Conservation (phyloP, 257 asterid genomes). For the Anisodus tanguticus region DNA sequence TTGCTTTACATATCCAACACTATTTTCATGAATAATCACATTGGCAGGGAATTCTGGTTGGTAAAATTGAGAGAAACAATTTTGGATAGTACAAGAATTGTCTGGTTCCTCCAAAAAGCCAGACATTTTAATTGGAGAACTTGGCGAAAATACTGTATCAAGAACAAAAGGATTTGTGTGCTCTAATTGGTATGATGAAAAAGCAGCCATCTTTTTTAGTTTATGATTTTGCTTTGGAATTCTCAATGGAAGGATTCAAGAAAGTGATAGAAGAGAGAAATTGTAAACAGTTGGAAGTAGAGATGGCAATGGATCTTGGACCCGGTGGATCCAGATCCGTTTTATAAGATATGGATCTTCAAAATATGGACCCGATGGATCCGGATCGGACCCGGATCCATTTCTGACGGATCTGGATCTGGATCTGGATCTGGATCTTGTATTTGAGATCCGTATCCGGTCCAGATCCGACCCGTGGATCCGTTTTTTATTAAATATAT, state of each 20-base stretch:
- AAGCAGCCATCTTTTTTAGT: slow-evolving; percentile 47
- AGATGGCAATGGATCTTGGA: no score
- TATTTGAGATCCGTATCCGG: no score
- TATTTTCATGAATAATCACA: slow-evolving; percentile 16
- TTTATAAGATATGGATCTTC: no score
- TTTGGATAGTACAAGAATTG: slow-evolving; percentile 27
- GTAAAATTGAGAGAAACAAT: slow-evolving; percentile 42
- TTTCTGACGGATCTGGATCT: no score
- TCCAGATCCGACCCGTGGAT: no score
- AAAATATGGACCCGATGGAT: no score
- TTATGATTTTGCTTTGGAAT: slow-evolving; percentile 27
- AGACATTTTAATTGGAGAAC: slow-evolving; percentile 34
- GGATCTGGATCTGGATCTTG: no score
- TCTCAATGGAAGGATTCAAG: slow-evolving; percentile 32
- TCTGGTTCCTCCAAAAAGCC: slow-evolving; percentile 45
- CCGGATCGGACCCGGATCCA: no score
- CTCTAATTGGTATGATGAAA: slow-evolving; percentile 44
- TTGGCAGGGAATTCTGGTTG: slow-evolving; percentile 37
- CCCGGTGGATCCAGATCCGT: no score
- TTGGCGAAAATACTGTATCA: slow-evolving; percentile 44
- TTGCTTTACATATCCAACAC: no score
- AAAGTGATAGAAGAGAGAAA: background rate
- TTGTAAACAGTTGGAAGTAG: background rate
- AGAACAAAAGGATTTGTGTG: slow-evolving; percentile 38
- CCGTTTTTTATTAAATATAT: no score